Conservation (phyloP, 176 grass and related monocot species). For the Zizania latifolia region DNA sequence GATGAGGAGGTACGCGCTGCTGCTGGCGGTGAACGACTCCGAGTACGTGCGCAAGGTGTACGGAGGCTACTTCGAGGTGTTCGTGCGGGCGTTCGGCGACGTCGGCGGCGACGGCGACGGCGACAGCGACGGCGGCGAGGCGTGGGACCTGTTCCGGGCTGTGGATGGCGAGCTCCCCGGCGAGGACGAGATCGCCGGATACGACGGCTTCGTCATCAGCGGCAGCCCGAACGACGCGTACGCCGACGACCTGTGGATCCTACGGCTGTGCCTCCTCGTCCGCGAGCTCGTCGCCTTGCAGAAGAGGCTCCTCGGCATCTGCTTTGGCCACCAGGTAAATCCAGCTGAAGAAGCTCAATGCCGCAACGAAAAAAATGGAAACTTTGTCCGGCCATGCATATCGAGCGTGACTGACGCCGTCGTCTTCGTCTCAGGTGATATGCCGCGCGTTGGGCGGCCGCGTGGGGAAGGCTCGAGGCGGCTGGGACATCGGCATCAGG, state of each 20-base stretch:
- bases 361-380: neutral
- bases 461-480: slow-evolving; percentile 37
- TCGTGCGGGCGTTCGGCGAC: slow-evolving; percentile 60
- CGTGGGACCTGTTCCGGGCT: slow-evolving; percentile 72
- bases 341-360: neutral
- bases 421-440: slow-evolving; percentile 41
- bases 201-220: slow-evolving; percentile 88
- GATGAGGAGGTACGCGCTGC: slow-evolving; percentile 51
- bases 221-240: slow-evolving; percentile 81
- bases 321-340: slow-evolving; percentile 86
- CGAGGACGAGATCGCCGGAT: slow-evolving; percentile 21
- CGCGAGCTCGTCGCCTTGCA: slow-evolving; percentile 39
- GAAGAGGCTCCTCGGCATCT: slow-evolving; percentile 72
- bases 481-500: slow-evolving; percentile 74
- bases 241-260: slow-evolving; percentile 59
- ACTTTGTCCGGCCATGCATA: neutral
- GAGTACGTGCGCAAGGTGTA: slow-evolving; percentile 84
- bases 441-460: slow-evolving; percentile 75
- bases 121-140: slow-evolving; percentile 46
- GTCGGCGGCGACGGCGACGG: slow-evolving; percentile 14
- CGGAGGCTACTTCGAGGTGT: slow-evolving; percentile 76
- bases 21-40: slow-evolving; percentile 74
- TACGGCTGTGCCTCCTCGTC: slow-evolving; percentile 55
- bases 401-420: neutral
- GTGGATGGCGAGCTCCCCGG: slow-evolving; percentile 68